These are phyloP conservation scores for Oryza meridionalis DNA, from an alignment of 176 grass and related monocot species.

Conservation along the genomic window DNA sequence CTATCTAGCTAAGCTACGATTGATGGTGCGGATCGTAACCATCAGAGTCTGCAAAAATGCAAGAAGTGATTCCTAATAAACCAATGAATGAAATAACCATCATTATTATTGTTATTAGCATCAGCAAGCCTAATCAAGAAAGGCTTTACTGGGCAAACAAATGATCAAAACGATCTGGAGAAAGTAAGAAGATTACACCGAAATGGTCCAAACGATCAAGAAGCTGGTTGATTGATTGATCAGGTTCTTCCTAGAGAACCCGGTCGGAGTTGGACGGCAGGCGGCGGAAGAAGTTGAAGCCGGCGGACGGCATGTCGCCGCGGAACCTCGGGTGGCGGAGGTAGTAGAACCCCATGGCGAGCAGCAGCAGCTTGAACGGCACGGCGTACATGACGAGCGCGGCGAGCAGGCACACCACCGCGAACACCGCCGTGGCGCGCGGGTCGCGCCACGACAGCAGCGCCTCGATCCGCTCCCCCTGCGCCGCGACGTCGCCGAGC, in stretches of 20 bases:
- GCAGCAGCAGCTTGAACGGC: conserved; percentile 73
- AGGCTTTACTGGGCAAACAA: conserved; percentile 38
- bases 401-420: conserved; percentile 53
- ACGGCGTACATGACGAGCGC: conserved; percentile 76
- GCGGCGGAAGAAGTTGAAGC: conserved; percentile 95
- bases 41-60: not conserved
- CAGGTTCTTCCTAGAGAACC: conserved; percentile 56
- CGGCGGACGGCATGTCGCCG: conserved; percentile 86
- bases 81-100: conserved; percentile 42
- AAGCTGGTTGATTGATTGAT: conserved; percentile 20
- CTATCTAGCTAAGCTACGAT: not conserved
- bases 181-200: conserved; percentile 14
- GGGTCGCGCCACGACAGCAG: conserved; percentile 91
- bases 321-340: conserved; percentile 91
- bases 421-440: conserved; percentile 78
- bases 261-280: conserved; percentile 81
- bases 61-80: conserved; percentile 24
- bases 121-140: conserved; percentile 42
- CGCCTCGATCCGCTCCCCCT: conserved; percentile 88
- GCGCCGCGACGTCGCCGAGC: conserved; percentile 88
- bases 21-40: not conserved
- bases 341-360: conserved; percentile 80
- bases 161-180: conserved; percentile 30
- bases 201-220: conserved; percentile 20
- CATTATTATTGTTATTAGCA: conserved; percentile 37